phyloP scores from a whole-genome alignment of 768 basidiomycete species.

The Boletus patriciae region DNA sequence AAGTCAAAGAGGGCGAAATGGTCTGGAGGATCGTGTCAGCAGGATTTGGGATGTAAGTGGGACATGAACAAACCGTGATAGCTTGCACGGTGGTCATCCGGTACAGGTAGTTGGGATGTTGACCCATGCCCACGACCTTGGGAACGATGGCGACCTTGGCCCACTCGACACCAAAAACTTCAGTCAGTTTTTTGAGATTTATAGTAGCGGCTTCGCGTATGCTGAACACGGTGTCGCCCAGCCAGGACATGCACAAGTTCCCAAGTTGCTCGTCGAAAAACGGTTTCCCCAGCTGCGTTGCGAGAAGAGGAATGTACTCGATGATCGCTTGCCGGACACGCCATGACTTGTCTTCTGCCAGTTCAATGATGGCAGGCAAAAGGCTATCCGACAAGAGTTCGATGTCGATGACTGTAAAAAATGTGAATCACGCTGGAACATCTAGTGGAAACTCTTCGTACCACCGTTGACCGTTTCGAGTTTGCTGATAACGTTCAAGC shows the following conservation, averaged over 20 bases:
- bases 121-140: constrained; percentile 95
- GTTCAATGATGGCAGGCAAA: constrained; percentile 94
- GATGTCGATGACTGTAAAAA: constrained; percentile 86
- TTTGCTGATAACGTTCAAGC: constrained; percentile 97
- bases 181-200: constrained; percentile 95
- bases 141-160: constrained; percentile 91
- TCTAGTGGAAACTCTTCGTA: constrained; percentile 37
- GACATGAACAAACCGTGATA: constrained; percentile 70
- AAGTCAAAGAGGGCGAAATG: constrained; percentile 86
- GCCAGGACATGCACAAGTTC: constrained; percentile 97
- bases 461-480: constrained; percentile 93
- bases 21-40: constrained; percentile 55
- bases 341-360: constrained; percentile 99
- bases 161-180: constrained; percentile 99
- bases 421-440: constrained; percentile 10
- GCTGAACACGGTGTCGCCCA: constrained; percentile 97
- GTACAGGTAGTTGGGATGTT: constrained; percentile 95
- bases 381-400: constrained; percentile 92
- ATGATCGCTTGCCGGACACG: constrained; percentile 99
- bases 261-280: constrained; percentile 99
- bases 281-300: constrained; percentile 92
- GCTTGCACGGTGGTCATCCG: constrained; percentile 99
- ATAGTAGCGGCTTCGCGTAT: constrained; percentile 98
- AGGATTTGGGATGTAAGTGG: too few species aligned
- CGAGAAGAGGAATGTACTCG: constrained; percentile 98